phyloP scores from a whole-genome alignment of 345 rosid genomes.

The Camelina hispida region DNA sequence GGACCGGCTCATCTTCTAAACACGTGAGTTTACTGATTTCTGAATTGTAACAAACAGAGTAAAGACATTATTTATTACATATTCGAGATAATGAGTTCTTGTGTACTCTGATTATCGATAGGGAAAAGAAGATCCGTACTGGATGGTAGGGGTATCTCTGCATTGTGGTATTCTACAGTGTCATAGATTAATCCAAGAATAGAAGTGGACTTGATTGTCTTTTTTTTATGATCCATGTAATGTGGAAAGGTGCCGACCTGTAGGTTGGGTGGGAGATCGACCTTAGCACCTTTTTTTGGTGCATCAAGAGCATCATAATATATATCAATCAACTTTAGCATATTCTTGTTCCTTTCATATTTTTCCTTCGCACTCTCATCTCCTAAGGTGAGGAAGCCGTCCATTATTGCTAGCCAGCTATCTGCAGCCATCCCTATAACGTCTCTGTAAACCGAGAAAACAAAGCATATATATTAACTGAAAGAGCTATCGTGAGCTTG shows the following conservation, averaged over 20 bases:
- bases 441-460: slow-evolving; percentile 54
- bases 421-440: slow-evolving; percentile 65
- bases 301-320: slow-evolving; percentile 91
- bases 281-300: slow-evolving; percentile 61
- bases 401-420: slow-evolving; percentile 81
- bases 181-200: slow-evolving; percentile 70
- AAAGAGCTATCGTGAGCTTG: background rate
- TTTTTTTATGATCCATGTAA: slow-evolving; percentile 53
- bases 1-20: slow-evolving; percentile 46
- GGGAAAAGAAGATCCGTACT: slow-evolving; percentile 45
- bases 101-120: background rate
- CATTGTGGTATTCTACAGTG: slow-evolving; percentile 41
- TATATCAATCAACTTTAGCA: slow-evolving; percentile 52
- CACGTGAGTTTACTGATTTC: slow-evolving; percentile 59
- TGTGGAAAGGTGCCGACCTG: slow-evolving; percentile 59
- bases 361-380: slow-evolving; percentile 49
- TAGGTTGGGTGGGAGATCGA: slow-evolving; percentile 54
- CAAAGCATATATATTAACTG: background rate
- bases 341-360: slow-evolving; percentile 45
- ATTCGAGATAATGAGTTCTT: slow-evolving; percentile 1
- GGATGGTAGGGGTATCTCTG: slow-evolving; percentile 28
- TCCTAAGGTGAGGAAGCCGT: slow-evolving; percentile 56
- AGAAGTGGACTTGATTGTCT: slow-evolving; percentile 54
- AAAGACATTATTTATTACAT: background rate
- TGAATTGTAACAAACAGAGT: slow-evolving; percentile 28